Base-by-base conservation (phyloP, 345 rosid species). In the Laguncularia racemosa region DNA sequence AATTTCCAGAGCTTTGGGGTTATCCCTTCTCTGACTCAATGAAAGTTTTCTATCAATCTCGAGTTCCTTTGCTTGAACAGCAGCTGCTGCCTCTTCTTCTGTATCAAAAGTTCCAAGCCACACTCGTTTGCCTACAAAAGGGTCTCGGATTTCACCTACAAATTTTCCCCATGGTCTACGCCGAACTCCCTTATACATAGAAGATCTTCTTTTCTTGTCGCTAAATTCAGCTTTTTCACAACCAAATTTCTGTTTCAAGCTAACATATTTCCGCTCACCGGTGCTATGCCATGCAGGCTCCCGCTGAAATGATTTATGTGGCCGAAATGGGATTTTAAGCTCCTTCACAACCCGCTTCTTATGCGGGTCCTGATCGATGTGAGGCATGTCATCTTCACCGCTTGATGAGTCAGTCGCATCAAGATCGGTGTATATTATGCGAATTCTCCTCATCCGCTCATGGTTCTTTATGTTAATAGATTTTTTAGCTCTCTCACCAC, bases 351-450 rank as follows among this genome's bases (percentile, higher is more conserved):
- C 46, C 19, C 9, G 46, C 47, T 55, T 55, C 18, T 55, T 55
- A 44, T 55, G 58, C 23, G 11, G 0, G 23, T 21, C 20, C 47
- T 46, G 6, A 6, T 55, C 23, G 38, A 43, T 46, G n/a, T 12
- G 13, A n/a, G 8, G 14, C 58, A 17, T 38, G 20, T 55, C 46
- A 4, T 55, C 58, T 5, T 55, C 58, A 9, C 21, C 44, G 14
- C 58, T 55, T 12, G 58, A 55, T 38, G 58, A 55, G 44, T 55
- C 58, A 55, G 58, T 55, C 2, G 46, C 58, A 40, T 55, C 58
- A 40, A 46, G 46, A 26, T 55, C 58, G 4, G 10, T 55, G 16
- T 55, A 55, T 12, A 33, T 55, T 17, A 55, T 16, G 14, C 58
- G 46, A 21, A 55, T 55, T 55, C 58, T 55, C 58, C 58, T 55